These are phyloP conservation scores for Leccinum imitatum DNA, from an alignment of 768 basidiomycete species.

Conservation along the genomic window DNA sequence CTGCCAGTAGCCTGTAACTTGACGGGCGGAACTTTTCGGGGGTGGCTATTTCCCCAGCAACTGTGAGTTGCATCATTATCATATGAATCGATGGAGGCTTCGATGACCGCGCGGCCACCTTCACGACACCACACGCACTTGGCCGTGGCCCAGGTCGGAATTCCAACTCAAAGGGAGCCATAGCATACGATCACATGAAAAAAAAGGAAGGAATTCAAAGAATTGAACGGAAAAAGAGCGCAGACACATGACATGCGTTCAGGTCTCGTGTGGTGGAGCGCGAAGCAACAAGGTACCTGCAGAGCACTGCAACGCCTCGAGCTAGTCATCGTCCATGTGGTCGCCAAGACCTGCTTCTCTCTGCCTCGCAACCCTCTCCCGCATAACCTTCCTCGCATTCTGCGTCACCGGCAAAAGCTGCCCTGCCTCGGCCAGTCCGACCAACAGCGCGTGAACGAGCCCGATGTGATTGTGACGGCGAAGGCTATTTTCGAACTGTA, in stretches of 20 bases:
- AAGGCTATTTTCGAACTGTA: conserved; percentile 83
- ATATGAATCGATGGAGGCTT: not conserved
- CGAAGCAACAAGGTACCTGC: not conserved
- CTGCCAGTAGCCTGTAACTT: not conserved
- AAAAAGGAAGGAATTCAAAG: not conserved
- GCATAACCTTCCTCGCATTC: conserved; percentile 43
- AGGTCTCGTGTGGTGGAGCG: conserved; percentile 4
- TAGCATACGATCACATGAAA: conserved; percentile 10
- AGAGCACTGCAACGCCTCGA: not conserved
- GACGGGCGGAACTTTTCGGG: conserved; percentile 9
- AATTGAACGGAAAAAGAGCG: not conserved
- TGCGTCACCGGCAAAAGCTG: conserved; percentile 53
- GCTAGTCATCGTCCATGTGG: conserved; percentile 42
- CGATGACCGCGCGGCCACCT: not conserved
- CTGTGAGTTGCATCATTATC: not conserved
- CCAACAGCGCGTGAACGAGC: conserved; percentile 69
- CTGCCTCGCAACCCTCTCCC: conserved; percentile 41
- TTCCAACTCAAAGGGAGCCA: conserved; percentile 2
- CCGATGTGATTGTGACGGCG: conserved; percentile 87
- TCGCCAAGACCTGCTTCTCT: conserved; percentile 39
- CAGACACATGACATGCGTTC: not conserved
- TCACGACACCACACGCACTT: not conserved
- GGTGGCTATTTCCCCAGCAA: conserved; percentile 10
- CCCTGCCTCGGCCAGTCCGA: conserved; percentile 70
- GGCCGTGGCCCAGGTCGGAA: conserved; percentile 5